These are phyloP conservation scores for Brettanomyces anomalus DNA, from an alignment of 805 yeast species.

Conservation along the genomic window DNA sequence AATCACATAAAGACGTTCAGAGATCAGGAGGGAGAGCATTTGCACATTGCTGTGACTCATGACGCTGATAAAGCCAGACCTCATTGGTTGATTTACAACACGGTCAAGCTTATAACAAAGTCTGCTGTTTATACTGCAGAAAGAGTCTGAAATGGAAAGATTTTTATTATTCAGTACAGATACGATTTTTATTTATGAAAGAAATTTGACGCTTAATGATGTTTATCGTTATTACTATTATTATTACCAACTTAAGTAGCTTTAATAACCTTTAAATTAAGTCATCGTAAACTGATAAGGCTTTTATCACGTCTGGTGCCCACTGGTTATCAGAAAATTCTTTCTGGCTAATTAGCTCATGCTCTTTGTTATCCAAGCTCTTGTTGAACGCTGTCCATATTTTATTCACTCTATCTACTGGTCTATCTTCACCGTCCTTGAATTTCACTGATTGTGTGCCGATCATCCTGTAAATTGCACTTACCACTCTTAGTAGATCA, in stretches of 20 bases:
- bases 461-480: slow-evolving; percentile 87
- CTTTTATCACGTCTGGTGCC: slow-evolving; percentile 68
- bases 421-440: slow-evolving; percentile 85
- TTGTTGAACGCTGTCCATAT: slow-evolving; percentile 42
- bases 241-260: not conserved
- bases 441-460: slow-evolving; percentile 81
- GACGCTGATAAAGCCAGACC: slow-evolving; percentile 94
- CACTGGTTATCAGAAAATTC: slow-evolving; percentile 78
- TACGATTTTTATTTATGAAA: not conserved
- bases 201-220: not conserved
- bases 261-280: slow-evolving; percentile 18
- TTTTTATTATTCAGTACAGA: not conserved
- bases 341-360: slow-evolving; percentile 63
- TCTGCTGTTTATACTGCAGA: slow-evolving; percentile 93
- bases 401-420: slow-evolving; percentile 78
- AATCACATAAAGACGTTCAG: slow-evolving; percentile 65
- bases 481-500: slow-evolving; percentile 73
- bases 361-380: slow-evolving; percentile 59
- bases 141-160: slow-evolving; percentile 36
- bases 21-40: slow-evolving; percentile 92
- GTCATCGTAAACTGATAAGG: slow-evolving; percentile 48
- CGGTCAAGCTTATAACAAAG: slow-evolving; percentile 71
- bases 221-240: not conserved
- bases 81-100: slow-evolving; percentile 79
- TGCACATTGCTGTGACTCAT: slow-evolving; percentile 85